Conservation (phyloP, 495 filamentous ascomycete species). For the Hypoxylon perforatum region DNA sequence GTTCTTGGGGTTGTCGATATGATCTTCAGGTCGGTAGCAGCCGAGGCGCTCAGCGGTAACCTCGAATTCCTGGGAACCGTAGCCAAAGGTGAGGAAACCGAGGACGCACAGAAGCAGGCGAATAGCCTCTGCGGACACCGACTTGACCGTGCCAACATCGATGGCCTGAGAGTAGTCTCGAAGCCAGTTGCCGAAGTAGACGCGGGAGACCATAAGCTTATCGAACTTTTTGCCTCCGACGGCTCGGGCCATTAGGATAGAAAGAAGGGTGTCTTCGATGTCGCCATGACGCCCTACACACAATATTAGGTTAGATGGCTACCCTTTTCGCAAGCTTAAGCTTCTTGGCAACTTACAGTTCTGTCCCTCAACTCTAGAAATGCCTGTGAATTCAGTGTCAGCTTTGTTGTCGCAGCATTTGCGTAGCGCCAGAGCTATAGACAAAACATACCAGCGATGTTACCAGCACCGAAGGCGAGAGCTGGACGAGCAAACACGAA, state of each 20-base stretch:
- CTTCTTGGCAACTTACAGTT: constrained; percentile 67
- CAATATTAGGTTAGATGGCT: constrained; percentile 22
- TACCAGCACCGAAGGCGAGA: constrained; percentile 87
- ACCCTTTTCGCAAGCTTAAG: neutral
- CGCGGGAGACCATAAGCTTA: constrained; percentile 86
- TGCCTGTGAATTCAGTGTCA: constrained; percentile 57
- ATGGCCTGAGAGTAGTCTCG: constrained; percentile 84
- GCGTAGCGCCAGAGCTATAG: neutral
- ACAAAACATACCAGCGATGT: constrained; percentile 67
- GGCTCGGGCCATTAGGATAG: constrained; percentile 76
- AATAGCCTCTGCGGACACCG: constrained; percentile 88
- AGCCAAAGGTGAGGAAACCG: constrained; percentile 74
- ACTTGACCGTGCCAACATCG: constrained; percentile 89
- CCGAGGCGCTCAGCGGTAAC: constrained; percentile 88
- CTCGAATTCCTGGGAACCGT: constrained; percentile 91
- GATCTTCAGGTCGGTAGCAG: constrained; percentile 88
- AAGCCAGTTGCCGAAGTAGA: constrained; percentile 93
- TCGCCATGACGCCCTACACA: constrained; percentile 86
- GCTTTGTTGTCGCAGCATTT: constrained; percentile 1
- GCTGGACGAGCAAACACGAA: constrained; percentile 67
- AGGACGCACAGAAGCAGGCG: constrained; percentile 78
- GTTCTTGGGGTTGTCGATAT: constrained; percentile 84
- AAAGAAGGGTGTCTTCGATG: constrained; percentile 89
- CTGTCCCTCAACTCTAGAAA: constrained; percentile 80
- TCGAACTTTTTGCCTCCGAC: constrained; percentile 86